Evolutionary conservation across 2,329 filamentous ascomycete species (phyloP), one percentile per base, ranked within the genome.

Genomic region (Sarocladium kiliense): DNA sequence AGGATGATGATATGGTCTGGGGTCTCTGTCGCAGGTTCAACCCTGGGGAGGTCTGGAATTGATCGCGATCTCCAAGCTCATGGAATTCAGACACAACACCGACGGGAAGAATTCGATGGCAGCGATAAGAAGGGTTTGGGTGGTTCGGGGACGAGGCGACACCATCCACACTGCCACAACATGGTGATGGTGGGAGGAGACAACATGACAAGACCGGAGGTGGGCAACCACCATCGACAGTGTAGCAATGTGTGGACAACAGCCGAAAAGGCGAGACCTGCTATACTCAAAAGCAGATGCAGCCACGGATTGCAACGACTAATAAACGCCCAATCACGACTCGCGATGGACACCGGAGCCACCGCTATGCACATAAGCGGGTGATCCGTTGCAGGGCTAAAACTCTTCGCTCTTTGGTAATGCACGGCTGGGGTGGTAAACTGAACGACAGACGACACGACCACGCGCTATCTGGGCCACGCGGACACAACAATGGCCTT

Each of bases 261-360:
- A 49, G 23, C 44, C 23, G n/a, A n/a, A 21, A 10, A 51, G 47
- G 47, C 47, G 47, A 51, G 47, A 36, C 47, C 47, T 11, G 19
- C 27, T 21, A 9, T 3, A 19, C 16, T 27, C 47, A 34, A n/a
- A 51, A 34, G 23, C 12, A 51, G 10, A 7, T 47, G 30, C 27
- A 36, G 18, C 47, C 26, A 21, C 19, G 12, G 11, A 21, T 7
- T 21, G 27, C 12, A 36, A 51, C 47, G 47, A 51, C 47, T 51
- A 51, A 51, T 23, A 51, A 36, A 21, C 10, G 18, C 27, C 47
- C 47, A 51, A 51, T 51, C 47, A 51, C n/a, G 47, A 36, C n/a
- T 36, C 18, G 47, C 47, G 47, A 51, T 51, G 36, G 27, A 14
- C 9, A 12, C 7, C 23, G 9, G 11, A 27, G 9, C 44, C 23